Evolutionary conservation across 352 stramenopile species (phyloP).

Genomic region (Pythium sp.): DNA sequence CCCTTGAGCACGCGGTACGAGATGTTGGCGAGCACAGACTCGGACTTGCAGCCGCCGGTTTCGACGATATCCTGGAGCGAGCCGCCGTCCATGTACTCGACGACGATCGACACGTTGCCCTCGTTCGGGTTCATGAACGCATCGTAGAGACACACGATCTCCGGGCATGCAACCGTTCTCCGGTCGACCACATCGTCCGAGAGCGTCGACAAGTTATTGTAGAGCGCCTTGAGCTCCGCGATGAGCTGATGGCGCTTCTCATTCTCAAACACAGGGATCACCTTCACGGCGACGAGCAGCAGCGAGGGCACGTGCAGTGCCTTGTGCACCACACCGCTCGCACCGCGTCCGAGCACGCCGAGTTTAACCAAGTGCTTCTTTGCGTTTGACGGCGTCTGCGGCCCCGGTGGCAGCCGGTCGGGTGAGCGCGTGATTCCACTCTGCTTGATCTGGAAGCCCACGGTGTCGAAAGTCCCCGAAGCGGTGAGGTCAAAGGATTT

Average conservation of each 20-base stretch:
- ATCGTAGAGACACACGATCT: constrained; percentile 92
- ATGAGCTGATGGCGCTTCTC: constrained; percentile 88
- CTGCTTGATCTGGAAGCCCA: constrained; percentile 83
- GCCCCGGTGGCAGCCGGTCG: constrained; percentile 30
- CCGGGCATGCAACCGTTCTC: constrained; percentile 60
- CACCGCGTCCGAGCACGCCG: constrained; percentile 73
- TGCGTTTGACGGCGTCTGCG: constrained; percentile 49
- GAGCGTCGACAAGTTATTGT: constrained; percentile 83
- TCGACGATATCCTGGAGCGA: constrained; percentile 93
- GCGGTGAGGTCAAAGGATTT: constrained; percentile 80
- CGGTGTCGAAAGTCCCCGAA: constrained; percentile 78
- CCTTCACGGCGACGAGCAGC: constrained; percentile 88
- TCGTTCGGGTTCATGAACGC: constrained; percentile 92
- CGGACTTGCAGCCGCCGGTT: constrained; percentile 80
- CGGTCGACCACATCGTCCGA: constrained; percentile 43
- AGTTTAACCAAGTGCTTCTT: constrained; percentile 86
- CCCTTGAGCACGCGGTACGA: constrained; percentile 85
- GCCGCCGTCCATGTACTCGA: constrained; percentile 96
- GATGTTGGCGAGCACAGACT: constrained; percentile 89
- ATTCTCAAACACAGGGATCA: constrained; percentile 89
- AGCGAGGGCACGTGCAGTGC: constrained; percentile 88
- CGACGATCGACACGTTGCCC: constrained; percentile 91
- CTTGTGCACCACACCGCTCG: constrained; percentile 88
- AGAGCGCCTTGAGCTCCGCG: constrained; percentile 78
- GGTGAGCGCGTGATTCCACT: constrained; percentile 69